Percentiles rank a stretch among this genome's conserved stretches.
Evolutionary conservation across 257 asterid genomes (phyloP).

Genomic region (Primulina huaijiensis): DNA sequence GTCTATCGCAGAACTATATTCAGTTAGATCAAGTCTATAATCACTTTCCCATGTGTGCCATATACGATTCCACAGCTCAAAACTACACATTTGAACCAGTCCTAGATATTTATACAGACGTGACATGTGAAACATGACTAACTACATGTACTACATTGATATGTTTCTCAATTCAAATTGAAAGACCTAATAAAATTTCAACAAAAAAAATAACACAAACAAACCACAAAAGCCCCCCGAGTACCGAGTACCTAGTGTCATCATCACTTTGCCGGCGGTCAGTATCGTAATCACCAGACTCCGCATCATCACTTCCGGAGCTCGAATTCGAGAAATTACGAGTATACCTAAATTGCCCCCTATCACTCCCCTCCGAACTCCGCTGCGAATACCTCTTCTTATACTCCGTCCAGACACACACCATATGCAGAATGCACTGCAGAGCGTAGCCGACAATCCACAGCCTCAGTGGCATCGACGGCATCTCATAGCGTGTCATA

Average conservation of each 20-base stretch:
- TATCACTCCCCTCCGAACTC: constrained; percentile 33
- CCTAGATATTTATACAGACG: not conserved
- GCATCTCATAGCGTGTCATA: constrained; percentile 42
- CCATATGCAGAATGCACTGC: constrained; percentile 63
- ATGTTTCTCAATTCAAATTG: not conserved
- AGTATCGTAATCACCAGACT: constrained; percentile 44
- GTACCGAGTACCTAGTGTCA: constrained; percentile 62
- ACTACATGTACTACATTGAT: not conserved
- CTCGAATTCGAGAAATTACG: constrained; percentile 55
- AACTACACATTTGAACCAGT: not conserved
- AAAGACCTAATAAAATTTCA: not conserved
- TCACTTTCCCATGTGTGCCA: not conserved
- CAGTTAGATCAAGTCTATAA: not conserved
- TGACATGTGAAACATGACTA: not conserved
- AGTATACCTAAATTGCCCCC: constrained; percentile 27
- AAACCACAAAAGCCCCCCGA: not conserved
- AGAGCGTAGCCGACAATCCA: constrained; percentile 60
- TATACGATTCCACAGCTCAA: not conserved
- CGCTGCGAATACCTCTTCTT: constrained; percentile 39
- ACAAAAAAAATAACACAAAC: not conserved
- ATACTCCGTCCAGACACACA: constrained; percentile 53
- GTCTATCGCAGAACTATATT: not conserved
- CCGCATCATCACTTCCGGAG: constrained; percentile 65
- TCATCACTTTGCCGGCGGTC: constrained; percentile 50
- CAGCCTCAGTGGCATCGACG: constrained; percentile 56